Conservation (phyloP, 805 yeast species). For the Cyberlindnera bimundalis region DNA sequence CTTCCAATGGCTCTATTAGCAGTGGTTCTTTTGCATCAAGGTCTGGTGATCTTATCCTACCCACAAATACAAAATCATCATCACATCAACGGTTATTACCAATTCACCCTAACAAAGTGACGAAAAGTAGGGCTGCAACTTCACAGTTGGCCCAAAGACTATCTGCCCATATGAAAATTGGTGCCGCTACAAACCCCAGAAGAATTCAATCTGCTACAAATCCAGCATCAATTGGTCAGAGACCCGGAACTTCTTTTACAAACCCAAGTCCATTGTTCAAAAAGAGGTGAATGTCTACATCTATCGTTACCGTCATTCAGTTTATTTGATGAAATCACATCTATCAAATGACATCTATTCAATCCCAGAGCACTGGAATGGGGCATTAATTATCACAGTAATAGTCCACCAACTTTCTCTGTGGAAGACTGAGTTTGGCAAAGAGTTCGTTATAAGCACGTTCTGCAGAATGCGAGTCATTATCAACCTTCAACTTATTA, state of each 20-base stretch:
- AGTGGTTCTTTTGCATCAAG: slow-evolving; percentile 16
- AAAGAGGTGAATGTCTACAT: slow-evolving; percentile 1
- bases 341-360: too few species aligned
- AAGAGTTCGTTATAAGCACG: slow-evolving; percentile 32
- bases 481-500: slow-evolving; percentile 28
- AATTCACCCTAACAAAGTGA: slow-evolving; percentile 2
- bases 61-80: slow-evolving; percentile 2
- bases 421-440: slow-evolving; percentile 38
- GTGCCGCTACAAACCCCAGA: slow-evolving; percentile 12
- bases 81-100: neutral
- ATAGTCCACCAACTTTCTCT: slow-evolving; percentile 44
- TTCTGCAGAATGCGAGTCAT: slow-evolving; percentile 16
- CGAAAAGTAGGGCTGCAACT: slow-evolving; percentile 21
- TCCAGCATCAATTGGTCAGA: too few species aligned
- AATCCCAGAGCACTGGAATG: too few species aligned
- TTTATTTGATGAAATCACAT: too few species aligned
- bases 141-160: slow-evolving; percentile 25
- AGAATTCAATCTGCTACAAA: neutral
- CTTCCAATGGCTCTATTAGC: slow-evolving; percentile 16
- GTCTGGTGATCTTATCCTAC: slow-evolving; percentile 1
- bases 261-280: slow-evolving; percentile 13
- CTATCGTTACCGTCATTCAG: too few species aligned
- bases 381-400: slow-evolving; percentile 29
- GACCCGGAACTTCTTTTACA: slow-evolving; percentile 22
- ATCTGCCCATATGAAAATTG: slow-evolving; percentile 27